Conservation (phyloP, 73 alveolate species). For the Tetrahymena elliotti region DNA sequence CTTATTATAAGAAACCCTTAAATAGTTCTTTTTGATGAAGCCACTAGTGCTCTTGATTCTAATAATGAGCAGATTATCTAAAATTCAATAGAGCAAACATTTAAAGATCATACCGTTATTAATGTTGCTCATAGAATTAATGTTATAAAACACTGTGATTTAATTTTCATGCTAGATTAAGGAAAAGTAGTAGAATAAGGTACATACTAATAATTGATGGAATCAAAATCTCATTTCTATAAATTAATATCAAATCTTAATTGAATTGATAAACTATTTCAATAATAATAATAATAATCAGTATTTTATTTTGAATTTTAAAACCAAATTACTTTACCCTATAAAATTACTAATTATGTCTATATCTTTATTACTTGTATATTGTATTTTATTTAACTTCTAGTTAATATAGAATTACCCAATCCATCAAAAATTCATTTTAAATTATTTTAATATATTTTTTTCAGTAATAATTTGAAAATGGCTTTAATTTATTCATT, state of each 20-base stretch:
- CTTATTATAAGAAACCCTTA: slow-evolving; percentile 56
- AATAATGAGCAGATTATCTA: slow-evolving; percentile 49
- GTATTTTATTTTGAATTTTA: neutral
- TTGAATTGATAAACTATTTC: neutral
- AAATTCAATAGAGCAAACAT: slow-evolving; percentile 39
- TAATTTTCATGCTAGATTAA: slow-evolving; percentile 33
- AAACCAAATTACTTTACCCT: neutral
- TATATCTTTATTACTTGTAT: neutral
- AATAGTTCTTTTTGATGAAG: slow-evolving; percentile 68
- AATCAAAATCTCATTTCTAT: neutral
- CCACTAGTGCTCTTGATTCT: slow-evolving; percentile 71
- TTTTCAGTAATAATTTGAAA: too few species aligned
- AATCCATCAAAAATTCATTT: too few species aligned
- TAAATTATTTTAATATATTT: too few species aligned
- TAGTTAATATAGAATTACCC: too few species aligned
- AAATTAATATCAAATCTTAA: neutral
- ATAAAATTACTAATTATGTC: too few species aligned
- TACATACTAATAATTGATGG: neutral
- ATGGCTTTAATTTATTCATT: too few species aligned
- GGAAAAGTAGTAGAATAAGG: slow-evolving; percentile 52
- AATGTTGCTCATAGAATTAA: slow-evolving; percentile 62
- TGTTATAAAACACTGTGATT: slow-evolving; percentile 50
- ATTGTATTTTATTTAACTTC: too few species aligned
- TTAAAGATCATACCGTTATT: slow-evolving; percentile 53
- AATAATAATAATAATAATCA: neutral